Conservation (phyloP, 306 rosid genomes). For the Oxytropis ochrocephala region DNA sequence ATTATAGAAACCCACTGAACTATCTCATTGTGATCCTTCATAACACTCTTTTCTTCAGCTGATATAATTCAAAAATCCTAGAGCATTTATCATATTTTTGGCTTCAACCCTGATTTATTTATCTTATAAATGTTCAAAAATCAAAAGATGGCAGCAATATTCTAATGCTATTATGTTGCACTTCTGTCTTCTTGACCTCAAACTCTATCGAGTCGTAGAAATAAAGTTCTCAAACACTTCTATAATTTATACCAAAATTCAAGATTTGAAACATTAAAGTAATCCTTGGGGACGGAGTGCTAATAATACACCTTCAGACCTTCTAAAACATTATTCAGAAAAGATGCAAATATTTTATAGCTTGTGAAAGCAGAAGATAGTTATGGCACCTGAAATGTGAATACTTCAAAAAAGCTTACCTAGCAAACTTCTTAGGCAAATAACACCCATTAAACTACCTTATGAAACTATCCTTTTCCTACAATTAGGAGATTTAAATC, state of each 20-base stretch:
- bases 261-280: background rate
- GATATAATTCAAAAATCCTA: background rate
- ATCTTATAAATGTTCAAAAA: background rate
- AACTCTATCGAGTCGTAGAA: slow-evolving; percentile 1
- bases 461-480: background rate
- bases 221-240: background rate
- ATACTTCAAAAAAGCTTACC: background rate
- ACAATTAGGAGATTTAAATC: slow-evolving; percentile 1
- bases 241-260: background rate
- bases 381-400: background rate
- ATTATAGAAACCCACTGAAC: background rate
- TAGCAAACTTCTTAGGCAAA: background rate
- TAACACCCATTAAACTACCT: background rate
- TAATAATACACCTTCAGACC: background rate
- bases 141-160: background rate
- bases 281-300: background rate
- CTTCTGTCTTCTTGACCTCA: background rate
- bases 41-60: background rate
- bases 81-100: background rate
- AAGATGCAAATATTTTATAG: background rate
- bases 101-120: background rate
- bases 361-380: background rate
- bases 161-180: background rate
- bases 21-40: background rate
- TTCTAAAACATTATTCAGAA: background rate